Base-by-base conservation (phyloP, 306 rosid genomes). In the Begonia peltatifolia region DNA sequence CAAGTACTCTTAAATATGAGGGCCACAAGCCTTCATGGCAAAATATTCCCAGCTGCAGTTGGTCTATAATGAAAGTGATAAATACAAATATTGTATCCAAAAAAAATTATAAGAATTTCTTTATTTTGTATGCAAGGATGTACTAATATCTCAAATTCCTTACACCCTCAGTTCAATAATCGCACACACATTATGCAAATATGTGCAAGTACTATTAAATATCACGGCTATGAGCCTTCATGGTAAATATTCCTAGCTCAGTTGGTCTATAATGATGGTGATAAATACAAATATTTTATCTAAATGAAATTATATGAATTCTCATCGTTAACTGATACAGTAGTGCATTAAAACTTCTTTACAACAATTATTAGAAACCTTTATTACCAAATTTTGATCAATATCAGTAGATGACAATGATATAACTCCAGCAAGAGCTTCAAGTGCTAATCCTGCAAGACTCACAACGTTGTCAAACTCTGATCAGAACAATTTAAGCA, bases 371-470 rank as follows among this genome's bases (percentile, higher is more conserved):
- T 22, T 47, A 72, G 72, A 55, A 43, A 46, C 38, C 30, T 14
- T 15, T 9, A 60, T 57, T 74, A 92, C 99, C 96, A 66, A 61
- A 30, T 75, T 69, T 49, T 71, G 89, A 57, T 87, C 94, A 66
- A 92, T 68, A 54, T 87, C 96, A 17, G 96, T 77, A 46, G 96
- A 83, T 36, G 96, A 79, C 48, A 92, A 78, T 56, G 93, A 74
- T 62, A 92, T 50, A 61, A 83, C 88, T 71, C 89, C 94, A 63
- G 93, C 87, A 56, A 92, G 87, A 13, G 96, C 80, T 87, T 92
- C 95, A 70, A 92, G 74, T 9, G 99, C 99, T 66, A 92, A 75
- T 62, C 99, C 83, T 76, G 84, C 55, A 63, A 67, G 53, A 62
- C 25, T 51, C 49, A 52, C 3, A 18, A 51, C 11, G 14, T 10